Evolutionary conservation across 495 filamentous ascomycete genomes (phyloP).

Genomic region (Cercophora sp.): DNA sequence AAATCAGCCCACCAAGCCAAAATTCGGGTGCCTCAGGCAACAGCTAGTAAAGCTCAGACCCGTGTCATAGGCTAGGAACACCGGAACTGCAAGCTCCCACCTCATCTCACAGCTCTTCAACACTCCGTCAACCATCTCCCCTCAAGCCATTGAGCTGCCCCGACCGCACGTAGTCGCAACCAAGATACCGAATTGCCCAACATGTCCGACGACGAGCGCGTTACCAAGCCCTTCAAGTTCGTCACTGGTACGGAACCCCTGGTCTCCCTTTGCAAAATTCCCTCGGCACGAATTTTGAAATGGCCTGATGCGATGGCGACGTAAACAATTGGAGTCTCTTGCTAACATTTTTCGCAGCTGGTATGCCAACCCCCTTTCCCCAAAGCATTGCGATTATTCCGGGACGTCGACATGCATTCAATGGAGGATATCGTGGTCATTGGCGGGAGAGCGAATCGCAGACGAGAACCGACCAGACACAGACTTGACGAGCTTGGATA

Average conservation of each 20-base stretch:
- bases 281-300: constrained; percentile 26
- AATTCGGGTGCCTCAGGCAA: constrained; percentile 18
- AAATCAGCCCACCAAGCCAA: constrained; percentile 21
- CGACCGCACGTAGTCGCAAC: constrained; percentile 12
- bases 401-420: no score
- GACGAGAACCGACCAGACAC: not conserved
- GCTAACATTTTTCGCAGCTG: constrained; percentile 34
- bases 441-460: not conserved
- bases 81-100: constrained; percentile 15
- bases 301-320: constrained; percentile 29
- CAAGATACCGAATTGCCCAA: constrained; percentile 35
- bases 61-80: constrained; percentile 10
- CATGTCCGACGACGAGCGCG: constrained; percentile 88
- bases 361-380: constrained; percentile 49
- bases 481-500: no score
- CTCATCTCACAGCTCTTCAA: constrained; percentile 14
- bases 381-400: no score
- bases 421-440: not conserved
- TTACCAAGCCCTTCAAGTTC: constrained; percentile 99
- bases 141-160: constrained; percentile 13
- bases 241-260: constrained; percentile 79
- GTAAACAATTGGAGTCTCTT: constrained; percentile 2
- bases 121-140: constrained; percentile 3
- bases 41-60: constrained; percentile 12
- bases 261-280: constrained; percentile 23